Percentiles rank a stretch among this genome's conserved stretches.
These are phyloP conservation scores for Aspergillus uvarum DNA, from an alignment of 2,329 filamentous ascomycete genomes.

Conservation along the genomic window DNA sequence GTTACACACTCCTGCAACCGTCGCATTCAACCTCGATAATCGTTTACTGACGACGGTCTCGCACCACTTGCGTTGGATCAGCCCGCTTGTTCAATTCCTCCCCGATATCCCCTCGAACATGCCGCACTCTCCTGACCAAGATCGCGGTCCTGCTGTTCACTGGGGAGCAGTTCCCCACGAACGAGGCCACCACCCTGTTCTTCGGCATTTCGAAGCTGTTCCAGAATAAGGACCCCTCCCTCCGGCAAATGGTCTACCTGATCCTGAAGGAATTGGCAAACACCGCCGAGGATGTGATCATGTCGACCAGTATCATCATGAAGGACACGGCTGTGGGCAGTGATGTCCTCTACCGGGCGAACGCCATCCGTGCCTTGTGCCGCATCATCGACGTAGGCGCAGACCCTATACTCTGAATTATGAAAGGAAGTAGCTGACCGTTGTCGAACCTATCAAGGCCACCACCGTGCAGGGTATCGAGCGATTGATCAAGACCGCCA, in stretches of 20 bases:
- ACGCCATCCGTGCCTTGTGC: constrained; percentile 92
- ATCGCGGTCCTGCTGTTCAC: constrained; percentile 95
- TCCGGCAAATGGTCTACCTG: constrained; percentile 98
- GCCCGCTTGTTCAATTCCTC: constrained; percentile 97
- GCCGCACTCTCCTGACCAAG: constrained; percentile 95
- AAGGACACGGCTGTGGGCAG: constrained; percentile 97
- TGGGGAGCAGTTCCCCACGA: constrained; percentile 92
- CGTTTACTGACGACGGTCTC: constrained; percentile 18
- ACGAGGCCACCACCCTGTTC: constrained; percentile 97
- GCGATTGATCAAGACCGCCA: constrained; percentile 97
- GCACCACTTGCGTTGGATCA: constrained; percentile 39
- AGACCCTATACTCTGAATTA: not conserved
- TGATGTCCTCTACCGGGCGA: constrained; percentile 89
- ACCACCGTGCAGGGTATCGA: constrained; percentile 97
- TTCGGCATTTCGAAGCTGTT: constrained; percentile 99
- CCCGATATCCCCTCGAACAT: constrained; percentile 94
- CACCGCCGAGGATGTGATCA: constrained; percentile 97
- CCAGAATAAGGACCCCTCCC: constrained; percentile 97
- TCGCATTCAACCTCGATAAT: constrained; percentile 20
- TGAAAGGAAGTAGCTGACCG: constrained; percentile 15
- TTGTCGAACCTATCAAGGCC: constrained; percentile 54
- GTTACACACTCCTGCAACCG: constrained; percentile 23
- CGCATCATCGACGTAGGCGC: constrained; percentile 85
- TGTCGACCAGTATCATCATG: constrained; percentile 99
- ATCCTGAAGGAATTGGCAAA: constrained; percentile 96